Evolutionary conservation across 305 asterid species (phyloP), one percentile per base, ranked within the genome.

Genomic region (Fraxinus paxiana): DNA sequence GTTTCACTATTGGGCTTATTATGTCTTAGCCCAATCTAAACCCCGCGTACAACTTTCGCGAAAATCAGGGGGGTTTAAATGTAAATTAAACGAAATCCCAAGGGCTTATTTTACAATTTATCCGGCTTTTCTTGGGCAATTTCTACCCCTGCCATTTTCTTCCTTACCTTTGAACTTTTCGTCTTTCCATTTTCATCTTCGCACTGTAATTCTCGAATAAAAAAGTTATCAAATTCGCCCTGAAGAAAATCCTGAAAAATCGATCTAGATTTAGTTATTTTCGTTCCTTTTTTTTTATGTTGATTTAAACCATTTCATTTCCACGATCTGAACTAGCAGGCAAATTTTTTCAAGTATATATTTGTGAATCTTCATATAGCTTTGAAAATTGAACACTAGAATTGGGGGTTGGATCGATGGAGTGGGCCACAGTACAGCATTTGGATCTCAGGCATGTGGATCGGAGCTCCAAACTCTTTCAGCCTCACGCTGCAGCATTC

Each of bases 361-460:
- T 86, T 79, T 33, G 65, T 80, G 76, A 15, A 73, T 83, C 61
- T 43, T 59, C 75, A n/a, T 22, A 41, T 34, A 20, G 81, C 79
- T 17, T 46, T 80, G 15, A 8, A 51, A 41, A 56, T 70, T 34
- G 72, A 65, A 74, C 63, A 31, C 79, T 82, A 83, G 43, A 79
- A 75, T 15, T 63, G 59, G 75, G 43, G 26, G 43, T 70, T 77
- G 78, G 81, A 74, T 78, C 80, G 76, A 96, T 96, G 98, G 98
- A 96, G 93, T 96, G 99, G 99, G 86, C 98, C 73, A 89, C 99
- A 83, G 90, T 96, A 82, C 98, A 92, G 84, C 99, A 96, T 90
- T 83, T 94, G 92, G 99, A 96, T 92, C 97, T 96, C 89, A 97
- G 98, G 81, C 99, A 94, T 61, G 94, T 89, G 6, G 97, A 96